Evolutionary conservation across 139 green algal species (phyloP).

Genomic region (Deuterostichococcus epilithicus): DNA sequence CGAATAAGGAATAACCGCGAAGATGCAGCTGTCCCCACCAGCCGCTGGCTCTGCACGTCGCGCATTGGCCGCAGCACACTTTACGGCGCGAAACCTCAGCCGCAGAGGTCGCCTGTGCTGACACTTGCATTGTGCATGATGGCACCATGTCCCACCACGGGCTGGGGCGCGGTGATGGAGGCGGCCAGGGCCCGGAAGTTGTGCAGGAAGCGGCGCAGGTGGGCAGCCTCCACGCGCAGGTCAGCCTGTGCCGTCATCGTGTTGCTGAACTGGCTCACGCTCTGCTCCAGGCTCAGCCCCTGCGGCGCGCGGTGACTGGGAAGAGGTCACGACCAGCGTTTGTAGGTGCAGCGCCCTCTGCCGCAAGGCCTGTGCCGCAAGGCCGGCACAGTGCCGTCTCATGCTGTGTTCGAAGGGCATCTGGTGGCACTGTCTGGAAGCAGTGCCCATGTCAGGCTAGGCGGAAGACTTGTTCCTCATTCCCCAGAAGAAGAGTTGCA

Average conservation of each 20-base stretch:
- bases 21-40: too few relatives aligned
- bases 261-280: slow-evolving; percentile 81
- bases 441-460: too few relatives aligned
- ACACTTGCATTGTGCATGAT: too few relatives aligned
- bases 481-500: too few relatives aligned
- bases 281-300: slow-evolving; percentile 74
- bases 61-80: background rate
- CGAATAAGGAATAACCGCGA: too few relatives aligned
- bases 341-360: background rate
- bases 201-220: slow-evolving; percentile 66
- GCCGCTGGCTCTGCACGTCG: slow-evolving; percentile 39
- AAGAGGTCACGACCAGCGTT: too few relatives aligned
- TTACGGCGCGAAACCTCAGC: too few relatives aligned
- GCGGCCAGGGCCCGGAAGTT: slow-evolving; percentile 66
- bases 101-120: background rate
- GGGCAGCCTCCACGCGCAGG: slow-evolving; percentile 76
- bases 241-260: slow-evolving; percentile 90
- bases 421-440: too few relatives aligned
- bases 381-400: too few relatives aligned
- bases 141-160: too few relatives aligned
- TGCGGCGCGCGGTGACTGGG: slow-evolving; percentile 47
- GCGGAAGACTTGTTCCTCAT: too few relatives aligned
- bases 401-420: too few relatives aligned
- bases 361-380: background rate
- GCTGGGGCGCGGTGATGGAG: slow-evolving; percentile 32